These are phyloP conservation scores for Solidago caesia DNA, from an alignment of 129 eudicot genomes.

Conservation along the genomic window DNA sequence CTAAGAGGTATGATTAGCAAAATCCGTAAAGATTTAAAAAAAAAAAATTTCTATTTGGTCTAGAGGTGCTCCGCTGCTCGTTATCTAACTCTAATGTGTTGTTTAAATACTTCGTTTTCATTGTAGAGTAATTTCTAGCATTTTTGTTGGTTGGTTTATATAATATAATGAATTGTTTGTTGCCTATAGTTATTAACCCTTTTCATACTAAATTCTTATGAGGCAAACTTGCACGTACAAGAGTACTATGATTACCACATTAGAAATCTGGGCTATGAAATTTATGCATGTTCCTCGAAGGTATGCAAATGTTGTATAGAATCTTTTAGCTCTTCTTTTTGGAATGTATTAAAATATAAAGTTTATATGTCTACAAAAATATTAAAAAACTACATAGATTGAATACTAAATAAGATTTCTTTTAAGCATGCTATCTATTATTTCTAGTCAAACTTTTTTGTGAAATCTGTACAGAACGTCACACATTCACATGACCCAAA, in stretches of 20 bases:
- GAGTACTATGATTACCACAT: not conserved
- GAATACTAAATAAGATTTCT: not conserved
- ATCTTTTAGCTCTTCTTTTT: constrained; percentile 4
- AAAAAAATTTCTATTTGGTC: too few species aligned
- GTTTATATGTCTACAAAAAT: not conserved
- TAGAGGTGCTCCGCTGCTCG: too few species aligned
- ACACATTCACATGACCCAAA: constrained; percentile 2
- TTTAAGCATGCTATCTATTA: not conserved
- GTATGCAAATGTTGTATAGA: not conserved
- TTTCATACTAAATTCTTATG: not conserved
- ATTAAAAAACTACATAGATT: not conserved
- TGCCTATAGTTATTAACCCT: too few species aligned
- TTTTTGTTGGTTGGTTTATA: too few species aligned
- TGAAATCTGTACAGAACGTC: not conserved
- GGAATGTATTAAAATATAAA: not conserved
- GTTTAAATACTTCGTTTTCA: too few species aligned
- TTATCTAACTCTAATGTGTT: too few species aligned
- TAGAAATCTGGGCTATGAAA: constrained; percentile 14
- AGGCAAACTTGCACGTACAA: not conserved
- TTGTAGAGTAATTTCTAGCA: too few species aligned
- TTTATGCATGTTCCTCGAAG: constrained; percentile 11
- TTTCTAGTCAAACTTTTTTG: not conserved
- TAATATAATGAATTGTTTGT: too few species aligned
- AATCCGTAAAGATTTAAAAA: too few species aligned
- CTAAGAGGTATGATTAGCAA: too few species aligned